A percentile compares a stretch with the other conserved stretches of the same genome.
Conservation (phyloP, 495 filamentous ascomycete species). For the Podospora conica region DNA sequence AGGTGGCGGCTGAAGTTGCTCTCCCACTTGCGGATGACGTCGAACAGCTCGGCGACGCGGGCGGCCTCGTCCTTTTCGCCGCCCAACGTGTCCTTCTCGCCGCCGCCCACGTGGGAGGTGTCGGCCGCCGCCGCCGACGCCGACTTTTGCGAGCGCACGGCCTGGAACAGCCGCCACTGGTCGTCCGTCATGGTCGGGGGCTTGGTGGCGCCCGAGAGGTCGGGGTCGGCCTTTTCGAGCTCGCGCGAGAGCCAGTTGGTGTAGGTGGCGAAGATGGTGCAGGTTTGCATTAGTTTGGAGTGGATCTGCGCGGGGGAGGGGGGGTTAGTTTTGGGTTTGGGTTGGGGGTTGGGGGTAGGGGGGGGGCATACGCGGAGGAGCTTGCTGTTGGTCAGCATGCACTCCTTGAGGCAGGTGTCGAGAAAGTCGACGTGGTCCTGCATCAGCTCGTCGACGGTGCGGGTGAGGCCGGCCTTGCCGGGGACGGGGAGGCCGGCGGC, state of each 20-base stretch:
- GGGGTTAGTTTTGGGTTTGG: background rate
- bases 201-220: constrained; percentile 51
- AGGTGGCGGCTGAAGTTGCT: constrained; percentile 85
- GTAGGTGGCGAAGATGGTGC: constrained; percentile 85
- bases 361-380: constrained; percentile 65
- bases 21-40: constrained; percentile 82
- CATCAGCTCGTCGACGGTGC: constrained; percentile 97
- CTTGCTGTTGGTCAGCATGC: constrained; percentile 96
- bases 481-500: too few relatives aligned
- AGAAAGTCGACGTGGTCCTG: constrained; percentile 98
- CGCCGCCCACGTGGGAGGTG: background rate
- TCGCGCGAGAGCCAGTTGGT: constrained; percentile 72
- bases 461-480: too few relatives aligned
- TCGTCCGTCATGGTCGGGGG: constrained; percentile 48
- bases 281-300: constrained; percentile 88
- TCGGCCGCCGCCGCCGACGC: constrained; percentile 1
- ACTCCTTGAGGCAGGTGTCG: constrained; percentile 96
- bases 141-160: constrained; percentile 29
- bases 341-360: background rate
- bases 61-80: constrained; percentile 9
- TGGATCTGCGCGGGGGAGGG: constrained; percentile 70
- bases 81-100: constrained; percentile 3
- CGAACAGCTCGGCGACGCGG: constrained; percentile 71
- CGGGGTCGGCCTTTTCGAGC: constrained; percentile 69
- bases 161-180: constrained; percentile 46